Evolutionary conservation across 1,284 basidiomycete genomes (phyloP).

Genomic region (Pyrrhoderma lamaoense): DNA sequence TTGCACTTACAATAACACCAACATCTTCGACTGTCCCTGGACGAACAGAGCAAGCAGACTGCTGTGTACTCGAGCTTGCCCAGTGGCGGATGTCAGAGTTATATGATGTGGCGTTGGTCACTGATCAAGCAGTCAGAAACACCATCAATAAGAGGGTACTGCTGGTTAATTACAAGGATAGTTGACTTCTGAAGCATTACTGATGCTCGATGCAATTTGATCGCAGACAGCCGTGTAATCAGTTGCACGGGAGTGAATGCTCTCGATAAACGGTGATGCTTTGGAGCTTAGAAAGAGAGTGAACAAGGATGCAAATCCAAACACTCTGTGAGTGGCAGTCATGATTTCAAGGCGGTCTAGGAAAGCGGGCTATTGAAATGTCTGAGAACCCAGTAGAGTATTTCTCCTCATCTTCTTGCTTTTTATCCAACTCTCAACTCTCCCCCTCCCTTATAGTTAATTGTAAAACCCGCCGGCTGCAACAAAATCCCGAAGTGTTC

Average conservation of each 20-base stretch:
- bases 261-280: neutral
- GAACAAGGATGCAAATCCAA: neutral
- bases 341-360: too few species aligned
- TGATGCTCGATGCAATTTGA: slow-evolving; percentile 21
- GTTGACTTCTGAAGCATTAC: slow-evolving; percentile 29
- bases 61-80: slow-evolving; percentile 36
- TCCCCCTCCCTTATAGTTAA: too few species aligned
- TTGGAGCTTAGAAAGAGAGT: neutral
- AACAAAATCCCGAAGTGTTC: too few species aligned
- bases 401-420: too few species aligned
- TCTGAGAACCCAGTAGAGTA: too few species aligned
- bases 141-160: neutral
- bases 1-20: slow-evolving; percentile 31
- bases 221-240: slow-evolving; percentile 4
- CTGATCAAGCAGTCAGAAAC: slow-evolving; percentile 21
- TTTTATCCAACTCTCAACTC: too few species aligned
- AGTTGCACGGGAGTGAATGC: neutral
- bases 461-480: too few species aligned
- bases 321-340: too few species aligned
- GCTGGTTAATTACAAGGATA: slow-evolving; percentile 24
- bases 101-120: slow-evolving; percentile 27
- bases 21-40: slow-evolving; percentile 43
- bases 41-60: slow-evolving; percentile 42
- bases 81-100: slow-evolving; percentile 38
- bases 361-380: too few species aligned